phyloP scores from a whole-genome alignment of 768 basidiomycete species.

The Kwoniella sp. region DNA sequence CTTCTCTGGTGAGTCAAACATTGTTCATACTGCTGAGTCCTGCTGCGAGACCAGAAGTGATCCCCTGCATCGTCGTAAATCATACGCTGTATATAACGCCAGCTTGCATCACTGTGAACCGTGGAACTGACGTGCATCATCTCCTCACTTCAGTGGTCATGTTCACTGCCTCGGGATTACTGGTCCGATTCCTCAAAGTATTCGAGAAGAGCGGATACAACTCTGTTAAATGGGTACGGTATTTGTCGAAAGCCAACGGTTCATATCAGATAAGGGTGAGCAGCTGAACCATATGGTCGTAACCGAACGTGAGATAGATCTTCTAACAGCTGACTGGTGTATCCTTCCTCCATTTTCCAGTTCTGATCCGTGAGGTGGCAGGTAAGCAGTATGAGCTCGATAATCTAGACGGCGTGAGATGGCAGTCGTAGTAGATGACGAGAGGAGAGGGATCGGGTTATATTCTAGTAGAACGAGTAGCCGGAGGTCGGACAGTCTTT shows the following conservation, averaged over 20 bases:
- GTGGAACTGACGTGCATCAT: not conserved
- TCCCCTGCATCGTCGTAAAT: too few species aligned
- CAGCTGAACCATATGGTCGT: slow-evolving; percentile 26
- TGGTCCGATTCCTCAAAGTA: slow-evolving; percentile 95
- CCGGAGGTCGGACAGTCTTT: not conserved
- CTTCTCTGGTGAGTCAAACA: slow-evolving; percentile 63
- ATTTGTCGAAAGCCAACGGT: slow-evolving; percentile 90
- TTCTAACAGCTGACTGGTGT: not conserved
- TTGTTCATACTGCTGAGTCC: not conserved
- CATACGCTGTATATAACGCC: too few species aligned
- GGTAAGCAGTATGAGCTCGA: too few species aligned
- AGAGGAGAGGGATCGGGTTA: too few species aligned
- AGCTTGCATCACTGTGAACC: too few species aligned
- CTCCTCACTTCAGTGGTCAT: slow-evolving; percentile 69
- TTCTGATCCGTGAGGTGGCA: not conserved
- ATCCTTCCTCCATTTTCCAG: not conserved
- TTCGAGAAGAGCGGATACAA: slow-evolving; percentile 95
- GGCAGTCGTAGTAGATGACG: too few species aligned
- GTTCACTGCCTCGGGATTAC: slow-evolving; percentile 94
- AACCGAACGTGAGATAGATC: too few species aligned
- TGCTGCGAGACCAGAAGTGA: too few species aligned
- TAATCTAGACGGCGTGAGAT: too few species aligned
- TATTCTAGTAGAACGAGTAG: not conserved
- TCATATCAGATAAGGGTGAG: slow-evolving; percentile 90
- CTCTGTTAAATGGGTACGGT: slow-evolving; percentile 93